A percentile compares a stretch with the other conserved stretches of the same genome.
These are phyloP conservation scores for Nannochloris sp. DNA, from an alignment of 139 green algal genomes.

Conservation along the genomic window DNA sequence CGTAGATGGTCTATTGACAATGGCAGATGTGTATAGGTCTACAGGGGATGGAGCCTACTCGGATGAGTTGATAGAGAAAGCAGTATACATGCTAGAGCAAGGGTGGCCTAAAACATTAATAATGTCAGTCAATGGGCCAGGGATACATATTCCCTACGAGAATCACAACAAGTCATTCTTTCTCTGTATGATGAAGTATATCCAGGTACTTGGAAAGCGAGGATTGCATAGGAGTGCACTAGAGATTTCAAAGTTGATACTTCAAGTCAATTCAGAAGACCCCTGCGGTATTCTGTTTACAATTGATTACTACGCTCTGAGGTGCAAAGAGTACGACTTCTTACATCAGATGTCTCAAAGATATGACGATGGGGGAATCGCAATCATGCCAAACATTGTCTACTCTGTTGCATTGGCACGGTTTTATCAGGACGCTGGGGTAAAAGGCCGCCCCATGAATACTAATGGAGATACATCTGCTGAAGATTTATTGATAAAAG, in stretches of 20 bases:
- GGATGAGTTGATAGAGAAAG: slow-evolving; percentile 62
- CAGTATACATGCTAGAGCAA: slow-evolving; percentile 75
- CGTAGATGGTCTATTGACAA: slow-evolving; percentile 77
- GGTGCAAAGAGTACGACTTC: slow-evolving; percentile 41
- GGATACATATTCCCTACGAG: slow-evolving; percentile 46
- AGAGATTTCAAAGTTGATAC: slow-evolving; percentile 83
- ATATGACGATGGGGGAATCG: slow-evolving; percentile 6
- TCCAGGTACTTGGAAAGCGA: slow-evolving; percentile 62
- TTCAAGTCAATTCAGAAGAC: slow-evolving; percentile 73
- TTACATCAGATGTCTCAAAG: slow-evolving; percentile 14
- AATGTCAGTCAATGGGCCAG: slow-evolving; percentile 26
- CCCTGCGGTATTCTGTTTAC: slow-evolving; percentile 62
- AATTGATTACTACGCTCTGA: slow-evolving; percentile 84
- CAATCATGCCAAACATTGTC: slow-evolving; percentile 75
- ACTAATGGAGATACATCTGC: background rate
- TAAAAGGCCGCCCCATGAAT: slow-evolving; percentile 4
- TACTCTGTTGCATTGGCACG: slow-evolving; percentile 59
- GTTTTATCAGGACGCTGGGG: slow-evolving; percentile 14
- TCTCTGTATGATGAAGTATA: slow-evolving; percentile 65
- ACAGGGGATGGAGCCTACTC: slow-evolving; percentile 58
- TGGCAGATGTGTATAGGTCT: slow-evolving; percentile 73
- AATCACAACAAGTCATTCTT: slow-evolving; percentile 75
- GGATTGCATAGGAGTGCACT: slow-evolving; percentile 75
- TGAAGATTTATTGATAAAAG: slow-evolving; percentile 39
- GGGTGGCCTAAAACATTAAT: slow-evolving; percentile 76